Base-by-base conservation (phyloP, 495 filamentous ascomycete genomes). In the Penicillium subrubescens region DNA sequence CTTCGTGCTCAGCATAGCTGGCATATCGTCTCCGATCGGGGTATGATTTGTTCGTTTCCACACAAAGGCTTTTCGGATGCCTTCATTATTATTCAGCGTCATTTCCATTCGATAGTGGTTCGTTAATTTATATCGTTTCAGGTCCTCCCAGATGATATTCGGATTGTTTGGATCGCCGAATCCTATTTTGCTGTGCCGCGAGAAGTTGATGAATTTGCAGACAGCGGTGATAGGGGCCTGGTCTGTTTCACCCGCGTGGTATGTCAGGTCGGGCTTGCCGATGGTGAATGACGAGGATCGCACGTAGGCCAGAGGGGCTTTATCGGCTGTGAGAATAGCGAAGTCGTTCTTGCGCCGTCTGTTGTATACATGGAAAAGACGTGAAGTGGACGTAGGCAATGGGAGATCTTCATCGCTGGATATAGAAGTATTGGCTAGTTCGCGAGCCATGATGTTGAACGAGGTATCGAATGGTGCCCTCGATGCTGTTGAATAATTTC, bases 171-270 rank as follows among this genome's bases (percentile, higher is more conserved):
- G 4, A 48, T 48, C 44, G 44, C 44, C 44, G 14, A 48, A 48
- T 25, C 44, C 44, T 4, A 48, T 19, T 48, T 48, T 48, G 44
- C 55, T 53, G 29, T 61, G 43, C 27, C 59, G 41, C 7, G 59
- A 50, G 44, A 61, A 61, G 15, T 61, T 51, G 43, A 61, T 61
- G 59, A 61, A 61, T 37, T 61, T 61, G 59, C 44, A 61, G 17
- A 52, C 33, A 5, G 59, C 59, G 23, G 46, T 21, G n/a, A 61
- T 35, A 14, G 59, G 59, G 19, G 46, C 59, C 5, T 61, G 29
- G 11, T 61, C 31, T 15, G 41, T 50, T 51, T 31, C 46, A n/a
- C 59, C 59, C 6, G 31, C 46, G 46, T 61, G 59, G 33, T 50
- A 51, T 25, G 59, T 61, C 33, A 62, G 11, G 48, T 54, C 60